These are phyloP conservation scores for Articulospora tetracladia DNA, from an alignment of 495 filamentous ascomycete genomes.

Conservation along the genomic window DNA sequence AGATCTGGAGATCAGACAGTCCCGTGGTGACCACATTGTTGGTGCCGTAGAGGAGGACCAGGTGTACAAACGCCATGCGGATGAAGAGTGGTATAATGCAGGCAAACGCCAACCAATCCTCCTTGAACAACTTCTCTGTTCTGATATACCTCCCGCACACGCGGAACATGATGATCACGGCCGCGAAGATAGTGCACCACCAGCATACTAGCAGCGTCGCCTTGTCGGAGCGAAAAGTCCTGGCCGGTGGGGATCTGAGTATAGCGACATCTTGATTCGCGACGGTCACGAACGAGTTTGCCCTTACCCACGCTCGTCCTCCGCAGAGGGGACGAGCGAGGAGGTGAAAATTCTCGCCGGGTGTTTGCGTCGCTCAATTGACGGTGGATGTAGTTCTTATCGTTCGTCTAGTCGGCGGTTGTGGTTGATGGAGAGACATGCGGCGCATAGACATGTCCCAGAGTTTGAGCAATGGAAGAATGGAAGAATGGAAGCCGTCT, in stretches of 20 bases:
- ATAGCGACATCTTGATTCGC: slow-evolving; percentile 40
- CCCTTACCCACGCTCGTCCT: slow-evolving; percentile 39
- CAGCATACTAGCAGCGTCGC: slow-evolving; percentile 85
- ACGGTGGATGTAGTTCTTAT: neutral
- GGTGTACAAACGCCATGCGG: slow-evolving; percentile 84
- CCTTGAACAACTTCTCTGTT: slow-evolving; percentile 74
- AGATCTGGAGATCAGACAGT: slow-evolving; percentile 43
- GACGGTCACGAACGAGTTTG: slow-evolving; percentile 38
- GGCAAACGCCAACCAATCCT: slow-evolving; percentile 81
- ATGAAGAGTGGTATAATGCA: slow-evolving; percentile 75
- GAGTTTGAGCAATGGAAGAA: neutral
- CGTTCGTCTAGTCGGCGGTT: neutral
- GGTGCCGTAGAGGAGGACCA: slow-evolving; percentile 79
- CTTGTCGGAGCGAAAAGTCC: slow-evolving; percentile 54
- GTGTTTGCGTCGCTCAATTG: neutral
- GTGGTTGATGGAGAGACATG: neutral
- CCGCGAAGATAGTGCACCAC: slow-evolving; percentile 86
- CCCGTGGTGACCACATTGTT: slow-evolving; percentile 64
- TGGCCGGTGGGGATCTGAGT: slow-evolving; percentile 57
- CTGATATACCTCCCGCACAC: slow-evolving; percentile 75
- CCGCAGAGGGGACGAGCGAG: slow-evolving; percentile 56
- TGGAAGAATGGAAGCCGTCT: neutral
- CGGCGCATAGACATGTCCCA: slow-evolving; percentile 18
- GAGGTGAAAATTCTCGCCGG: slow-evolving; percentile 15
- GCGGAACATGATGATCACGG: slow-evolving; percentile 75